Evolutionary conservation across 495 filamentous ascomycete species (phyloP), one percentile per base, ranked within the genome.

Genomic region (Massariosphaeria phaeospora): DNA sequence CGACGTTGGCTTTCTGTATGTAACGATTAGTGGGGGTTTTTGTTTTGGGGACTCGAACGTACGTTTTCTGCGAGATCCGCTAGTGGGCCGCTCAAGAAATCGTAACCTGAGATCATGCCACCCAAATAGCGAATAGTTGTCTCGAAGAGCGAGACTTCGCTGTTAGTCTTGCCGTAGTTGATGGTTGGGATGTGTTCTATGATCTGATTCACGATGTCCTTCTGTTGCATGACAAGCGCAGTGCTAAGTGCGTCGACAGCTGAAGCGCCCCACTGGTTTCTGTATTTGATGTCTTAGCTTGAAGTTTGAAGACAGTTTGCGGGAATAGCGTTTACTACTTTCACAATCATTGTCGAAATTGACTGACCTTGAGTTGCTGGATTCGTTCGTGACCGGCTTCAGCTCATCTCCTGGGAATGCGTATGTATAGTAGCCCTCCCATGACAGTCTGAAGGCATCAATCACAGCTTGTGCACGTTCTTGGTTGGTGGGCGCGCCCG

Each of bases 111-210:
- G 35, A 94, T 58, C 58, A 95, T 73, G 15, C 89, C 89, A 13
- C 75, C 89, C 2, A 95, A 72, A 59, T 94, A 95, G 3, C 89
- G 84, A 62, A 95, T 95, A 2, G 88, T 94, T 2, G 89, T 95
- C 70, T 95, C 89, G 54, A 95, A 95, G 25, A 95, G 70, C 50
- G 84, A 89, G 55, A 94, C 81, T 12, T 71, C 72, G 6, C 67
- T 69, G 1, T 64, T 50, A 3, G 85, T 84, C 15, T 69, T 72
- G 44, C 76, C 76, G 57, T 87, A 95, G 69, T 95, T 73, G 57
- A 94, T 80, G 0, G 66, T 74, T 0, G 77, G 72, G 36, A 95
- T 77, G 66, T 80, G 84, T 18, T 85, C 73, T 3, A 94, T 63
- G 39, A 93, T 89, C 26, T 80, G 71, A 17, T 79, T 72, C 29